Evolutionary conservation across 352 stramenopile species (phyloP).

Genomic region (Pythium phragmitis): DNA sequence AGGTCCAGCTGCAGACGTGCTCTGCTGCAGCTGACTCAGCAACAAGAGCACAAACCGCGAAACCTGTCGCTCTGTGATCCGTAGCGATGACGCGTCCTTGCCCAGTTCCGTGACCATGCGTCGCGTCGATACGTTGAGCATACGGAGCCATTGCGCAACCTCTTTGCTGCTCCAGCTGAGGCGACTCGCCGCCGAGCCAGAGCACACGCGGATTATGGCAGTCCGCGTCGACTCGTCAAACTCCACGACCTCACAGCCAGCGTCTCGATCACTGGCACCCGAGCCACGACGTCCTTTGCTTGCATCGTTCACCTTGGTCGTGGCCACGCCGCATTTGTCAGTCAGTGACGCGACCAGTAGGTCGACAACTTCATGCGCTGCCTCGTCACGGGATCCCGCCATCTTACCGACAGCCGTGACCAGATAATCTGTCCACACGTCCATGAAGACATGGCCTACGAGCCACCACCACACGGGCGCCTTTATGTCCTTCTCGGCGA

Average conservation of each 20-base stretch:
- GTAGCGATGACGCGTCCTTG: conserved; percentile 3
- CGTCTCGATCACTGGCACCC: not conserved
- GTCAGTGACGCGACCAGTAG: conserved; percentile 1
- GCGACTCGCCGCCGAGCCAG: not conserved
- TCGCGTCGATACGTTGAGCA: conserved; percentile 33
- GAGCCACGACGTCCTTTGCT: not conserved
- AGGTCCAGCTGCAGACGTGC: not conserved
- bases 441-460: conserved; percentile 2
- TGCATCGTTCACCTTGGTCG: not conserved
- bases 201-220: not conserved
- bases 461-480: conserved; percentile 24
- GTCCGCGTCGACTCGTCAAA: conserved; percentile 1
- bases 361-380: not conserved
- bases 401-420: not conserved
- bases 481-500: not conserved
- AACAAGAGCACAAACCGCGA: conserved; percentile 20
- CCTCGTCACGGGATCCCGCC: not conserved
- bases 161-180: conserved; percentile 22
- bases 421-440: conserved; percentile 16
- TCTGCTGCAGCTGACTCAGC: conserved; percentile 2
- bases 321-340: not conserved
- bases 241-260: not conserved
- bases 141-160: conserved; percentile 29
- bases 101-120: conserved; percentile 25
- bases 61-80: conserved; percentile 17